Conservation (phyloP, 1,284 basidiomycete species). For the Wolfiporia cocos region DNA sequence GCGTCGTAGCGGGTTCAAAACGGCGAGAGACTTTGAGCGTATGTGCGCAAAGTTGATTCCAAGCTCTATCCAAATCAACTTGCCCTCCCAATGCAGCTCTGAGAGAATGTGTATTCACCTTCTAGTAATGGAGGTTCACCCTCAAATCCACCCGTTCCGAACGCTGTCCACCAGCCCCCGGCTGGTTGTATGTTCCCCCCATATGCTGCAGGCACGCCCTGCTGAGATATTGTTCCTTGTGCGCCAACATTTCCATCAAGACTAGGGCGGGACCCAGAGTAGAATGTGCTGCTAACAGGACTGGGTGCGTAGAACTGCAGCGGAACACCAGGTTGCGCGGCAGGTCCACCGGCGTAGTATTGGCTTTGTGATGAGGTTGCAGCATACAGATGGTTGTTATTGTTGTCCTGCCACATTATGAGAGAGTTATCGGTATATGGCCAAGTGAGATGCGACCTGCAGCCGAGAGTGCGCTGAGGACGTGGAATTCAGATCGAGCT, state of each 20-base stretch:
- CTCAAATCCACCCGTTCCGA: slow-evolving; percentile 93
- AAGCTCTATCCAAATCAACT: slow-evolving; percentile 58
- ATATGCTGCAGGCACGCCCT: slow-evolving; percentile 40
- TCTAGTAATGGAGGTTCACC: slow-evolving; percentile 90
- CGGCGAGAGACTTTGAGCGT: slow-evolving; percentile 88
- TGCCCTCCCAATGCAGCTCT: neutral
- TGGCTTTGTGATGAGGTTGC: slow-evolving; percentile 48
- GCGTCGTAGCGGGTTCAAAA: slow-evolving; percentile 85
- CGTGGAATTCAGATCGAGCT: neutral
- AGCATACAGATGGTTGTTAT: slow-evolving; percentile 38
- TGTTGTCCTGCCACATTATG: slow-evolving; percentile 67
- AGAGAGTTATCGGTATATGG: neutral
- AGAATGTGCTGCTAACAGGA: slow-evolving; percentile 50
- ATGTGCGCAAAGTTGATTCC: slow-evolving; percentile 98
- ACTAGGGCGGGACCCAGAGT: slow-evolving; percentile 64
- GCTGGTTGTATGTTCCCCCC: slow-evolving; percentile 67
- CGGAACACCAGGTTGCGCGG: slow-evolving; percentile 44
- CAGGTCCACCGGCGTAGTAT: slow-evolving; percentile 46
- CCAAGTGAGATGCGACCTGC: too few species aligned
- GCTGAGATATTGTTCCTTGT: slow-evolving; percentile 48
- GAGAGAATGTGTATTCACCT: slow-evolving; percentile 44
- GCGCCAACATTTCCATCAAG: slow-evolving; percentile 62
- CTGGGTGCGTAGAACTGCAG: slow-evolving; percentile 69
- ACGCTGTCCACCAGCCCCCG: slow-evolving; percentile 90
- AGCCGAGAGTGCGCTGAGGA: slow-evolving; percentile 4